Evolutionary conservation across 2,329 filamentous ascomycete genomes (phyloP), one percentile per base, ranked within the genome.

Genomic region (Fusarium dlaminii): DNA sequence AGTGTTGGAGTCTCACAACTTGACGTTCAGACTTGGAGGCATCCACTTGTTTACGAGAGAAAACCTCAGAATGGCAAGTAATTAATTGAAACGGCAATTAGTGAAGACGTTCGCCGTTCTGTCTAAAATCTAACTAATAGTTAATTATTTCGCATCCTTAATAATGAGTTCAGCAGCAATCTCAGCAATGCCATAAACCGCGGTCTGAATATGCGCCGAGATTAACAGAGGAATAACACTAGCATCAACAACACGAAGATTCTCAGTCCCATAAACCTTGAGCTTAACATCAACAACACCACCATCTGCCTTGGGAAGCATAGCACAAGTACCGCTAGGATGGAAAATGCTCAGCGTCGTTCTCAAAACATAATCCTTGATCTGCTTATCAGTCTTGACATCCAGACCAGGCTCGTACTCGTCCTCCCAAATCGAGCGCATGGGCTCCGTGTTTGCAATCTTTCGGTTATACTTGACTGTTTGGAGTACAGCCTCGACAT

Each of bases 131-230:
- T 34, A 34, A 27, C 12, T 27, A 1, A 15, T 7, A 12, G 4
- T 30, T 4, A 15, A 10, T n/a, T 27, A 62, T 37, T 57, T 70
- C 0, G 51, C 39, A 36, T 63, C 71, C 76, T 45, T 42, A 12
- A 78, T 78, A 8, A 82, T 80, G 8, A 75, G 65, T 22, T 77
- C 67, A 17, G 83, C 79, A 18, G 80, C 80, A 75, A 85, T 87
- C 78, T 89, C 88, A 14, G 82, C 87, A 66, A 88, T 81, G 77
- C 86, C 87, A 66, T 89, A 89, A 2, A 89, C 85, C 1, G 84
- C 83, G 39, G 86, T 87, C 73, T 89, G 86, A 27, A 88, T 86
- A 20, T 87, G 82, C 1, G 74, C 85, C 81, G 79, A 86, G 79
- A 66, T 84, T 79, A 81, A 84, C 80, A 87, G 80, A 4, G 87